phyloP scores from a whole-genome alignment of 2,329 filamentous ascomycete genomes.

The Talaromyces pinophilus region DNA sequence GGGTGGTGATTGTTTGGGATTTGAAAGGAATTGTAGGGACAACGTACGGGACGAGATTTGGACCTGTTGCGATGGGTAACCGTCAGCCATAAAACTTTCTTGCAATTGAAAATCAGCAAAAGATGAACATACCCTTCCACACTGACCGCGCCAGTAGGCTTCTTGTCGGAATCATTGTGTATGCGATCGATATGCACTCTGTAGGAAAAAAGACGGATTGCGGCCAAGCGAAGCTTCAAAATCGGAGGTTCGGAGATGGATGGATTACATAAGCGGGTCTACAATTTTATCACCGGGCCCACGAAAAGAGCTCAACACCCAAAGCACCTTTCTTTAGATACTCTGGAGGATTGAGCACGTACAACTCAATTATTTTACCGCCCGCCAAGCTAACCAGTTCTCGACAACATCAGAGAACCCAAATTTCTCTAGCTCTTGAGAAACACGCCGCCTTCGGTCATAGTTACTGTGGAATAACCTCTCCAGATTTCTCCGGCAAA shows the following conservation, averaged over 20 bases:
- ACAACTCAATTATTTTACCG: background rate
- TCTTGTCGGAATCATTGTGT: constrained; percentile 67
- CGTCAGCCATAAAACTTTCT: background rate
- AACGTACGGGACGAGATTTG: constrained; percentile 70
- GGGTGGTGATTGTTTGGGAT: background rate
- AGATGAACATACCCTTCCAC: constrained; percentile 71
- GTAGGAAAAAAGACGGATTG: background rate
- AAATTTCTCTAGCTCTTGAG: background rate
- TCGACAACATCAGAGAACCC: background rate
- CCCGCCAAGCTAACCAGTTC: background rate
- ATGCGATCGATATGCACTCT: background rate
- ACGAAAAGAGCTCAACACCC: too few species aligned
- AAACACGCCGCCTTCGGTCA: too few species aligned
- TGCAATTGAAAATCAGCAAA: background rate
- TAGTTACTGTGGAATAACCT: too few species aligned
- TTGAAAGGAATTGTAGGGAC: constrained; percentile 13
- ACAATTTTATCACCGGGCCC: background rate
- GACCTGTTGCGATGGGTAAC: constrained; percentile 51
- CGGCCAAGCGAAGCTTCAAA: background rate
- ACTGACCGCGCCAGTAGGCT: constrained; percentile 72
- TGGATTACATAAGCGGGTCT: constrained; percentile 10
- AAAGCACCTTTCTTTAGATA: too few species aligned
- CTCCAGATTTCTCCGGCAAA: too few species aligned
- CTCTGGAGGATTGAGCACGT: too few species aligned
- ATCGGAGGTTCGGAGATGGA: constrained; percentile 2